Base-by-base conservation (phyloP, 2,329 filamentous ascomycete species). In the Berkeleyomyces rouxiae region DNA sequence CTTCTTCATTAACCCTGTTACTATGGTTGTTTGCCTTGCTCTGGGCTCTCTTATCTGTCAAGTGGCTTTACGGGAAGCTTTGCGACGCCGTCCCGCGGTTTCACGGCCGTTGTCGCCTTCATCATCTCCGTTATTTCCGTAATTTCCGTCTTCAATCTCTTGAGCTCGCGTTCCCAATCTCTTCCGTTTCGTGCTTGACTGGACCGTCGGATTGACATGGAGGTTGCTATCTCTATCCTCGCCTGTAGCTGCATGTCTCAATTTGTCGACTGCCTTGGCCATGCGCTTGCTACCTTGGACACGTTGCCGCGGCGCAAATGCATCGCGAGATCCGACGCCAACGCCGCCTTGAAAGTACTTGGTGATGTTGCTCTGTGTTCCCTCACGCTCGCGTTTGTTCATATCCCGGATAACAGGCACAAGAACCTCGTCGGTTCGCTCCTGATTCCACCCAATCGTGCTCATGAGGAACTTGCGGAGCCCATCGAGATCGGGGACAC, bases 321-420 rank as follows among this genome's bases (percentile, higher is more conserved):
- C 82, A 65, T 85, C 81, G 44, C 76, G 80, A 10, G 81, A 81
- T 0, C 88, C 87, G 0, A 79, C 79, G 0, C 88, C 88, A 0
- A 90, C 84, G 3, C 76, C 74, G 0, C 92, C 92, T 10, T 83
- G 82, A 71, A 97, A 96, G 72, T 85, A 99, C 33, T 85, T 79
- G n/a, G 93, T 99, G 67, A 99, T 96, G 68, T 99, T 99, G 64
- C 84, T 85, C 76, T 99, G 93, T 16, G 92, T 97, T 5, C 93
- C 93, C 74, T 97, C 93, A 37, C 83, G 79, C 67, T 89, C 87
- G 46, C 93, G 80, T 3, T 83, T 82, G 71, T 97, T 97, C 88
- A 99, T 95, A 70, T 99, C 93, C 63, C 85, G 81, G 66, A 99
- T 93, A 1, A 99, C 95, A 0, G 93, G 93, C 1, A 99, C 89